These are phyloP conservation scores for Brettanomyces sp. DNA, from an alignment of 805 yeast genomes.

Conservation along the genomic window DNA sequence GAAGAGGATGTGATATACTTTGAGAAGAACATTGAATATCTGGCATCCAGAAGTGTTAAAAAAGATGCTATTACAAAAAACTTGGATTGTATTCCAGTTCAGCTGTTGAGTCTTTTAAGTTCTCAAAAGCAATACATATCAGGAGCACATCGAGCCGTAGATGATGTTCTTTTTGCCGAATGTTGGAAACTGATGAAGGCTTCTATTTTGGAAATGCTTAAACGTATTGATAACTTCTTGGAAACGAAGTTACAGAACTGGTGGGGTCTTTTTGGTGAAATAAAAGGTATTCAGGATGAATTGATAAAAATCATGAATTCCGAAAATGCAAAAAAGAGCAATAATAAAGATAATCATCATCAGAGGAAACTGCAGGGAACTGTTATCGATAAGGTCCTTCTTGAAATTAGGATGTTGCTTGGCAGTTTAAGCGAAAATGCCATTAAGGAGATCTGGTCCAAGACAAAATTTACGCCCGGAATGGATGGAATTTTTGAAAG, in stretches of 20 bases:
- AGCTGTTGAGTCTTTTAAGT: constrained; percentile 1
- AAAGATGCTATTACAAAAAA: constrained; percentile 2
- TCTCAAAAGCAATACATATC: constrained; percentile 1
- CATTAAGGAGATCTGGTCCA: constrained; percentile 5
- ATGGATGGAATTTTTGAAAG: background rate
- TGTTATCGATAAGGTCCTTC: constrained; percentile 5
- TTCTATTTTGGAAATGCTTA: constrained; percentile 19
- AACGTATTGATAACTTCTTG: constrained; percentile 24
- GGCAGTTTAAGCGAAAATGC: constrained; percentile 7
- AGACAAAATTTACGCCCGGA: constrained; percentile 4
- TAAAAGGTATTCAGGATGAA: constrained; percentile 27
- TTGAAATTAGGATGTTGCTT: constrained; percentile 9
- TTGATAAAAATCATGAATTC: constrained; percentile 10
- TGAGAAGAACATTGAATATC: constrained; percentile 2
- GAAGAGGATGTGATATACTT: constrained; percentile 22
- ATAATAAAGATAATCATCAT: background rate
- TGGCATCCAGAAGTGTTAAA: constrained; percentile 8
- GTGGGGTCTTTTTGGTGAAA: constrained; percentile 37
- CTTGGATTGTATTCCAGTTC: constrained; percentile 7
- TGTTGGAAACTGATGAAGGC: constrained; percentile 10
- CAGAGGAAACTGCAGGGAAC: background rate
- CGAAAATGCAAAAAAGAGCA: constrained; percentile 4
- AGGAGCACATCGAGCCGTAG: constrained; percentile 2
- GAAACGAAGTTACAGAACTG: constrained; percentile 29
- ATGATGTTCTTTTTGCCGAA: constrained; percentile 8